These are phyloP conservation scores for Pistacia integerrima DNA, from an alignment of 345 rosid genomes.

Conservation along the genomic window DNA sequence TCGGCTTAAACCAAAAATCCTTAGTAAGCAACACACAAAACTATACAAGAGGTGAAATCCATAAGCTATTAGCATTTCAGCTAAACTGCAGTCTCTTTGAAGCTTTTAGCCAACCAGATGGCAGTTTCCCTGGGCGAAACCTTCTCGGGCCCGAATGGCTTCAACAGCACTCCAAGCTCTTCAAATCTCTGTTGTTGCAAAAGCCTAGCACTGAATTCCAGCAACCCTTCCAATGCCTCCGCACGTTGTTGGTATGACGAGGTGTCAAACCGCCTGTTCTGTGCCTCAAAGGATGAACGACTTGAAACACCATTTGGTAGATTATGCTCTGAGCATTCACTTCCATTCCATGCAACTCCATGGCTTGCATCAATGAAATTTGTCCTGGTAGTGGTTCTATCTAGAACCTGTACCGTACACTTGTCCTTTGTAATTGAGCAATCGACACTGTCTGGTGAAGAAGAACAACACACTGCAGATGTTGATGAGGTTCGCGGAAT, in stretches of 20 bases:
- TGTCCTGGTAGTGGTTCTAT: constrained; percentile 26
- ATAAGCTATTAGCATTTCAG: not conserved
- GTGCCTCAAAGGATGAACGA: constrained; percentile 50
- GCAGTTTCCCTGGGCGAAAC: constrained; percentile 97
- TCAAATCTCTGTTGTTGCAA: constrained; percentile 73
- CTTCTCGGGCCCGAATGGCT: constrained; percentile 93
- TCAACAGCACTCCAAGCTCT: constrained; percentile 83
- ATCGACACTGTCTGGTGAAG: constrained; percentile 37
- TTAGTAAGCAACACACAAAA: constrained; percentile 14
- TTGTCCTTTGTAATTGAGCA: constrained; percentile 82
- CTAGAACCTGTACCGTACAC: constrained; percentile 56
- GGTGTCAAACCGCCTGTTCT: constrained; percentile 73
- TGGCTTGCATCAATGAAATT: constrained; percentile 32
- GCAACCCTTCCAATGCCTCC: constrained; percentile 92
- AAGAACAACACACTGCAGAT: constrained; percentile 49
- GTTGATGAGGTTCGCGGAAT: constrained; percentile 37
- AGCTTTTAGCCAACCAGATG: constrained; percentile 94
- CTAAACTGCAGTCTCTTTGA: constrained; percentile 70
- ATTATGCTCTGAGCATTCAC: constrained; percentile 34
- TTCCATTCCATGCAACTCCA: constrained; percentile 24
- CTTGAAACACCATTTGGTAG: constrained; percentile 42
- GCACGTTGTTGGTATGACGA: constrained; percentile 93
- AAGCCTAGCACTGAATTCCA: constrained; percentile 89
- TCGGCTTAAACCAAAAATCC: not conserved
- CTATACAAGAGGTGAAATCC: constrained; percentile 14